phyloP scores from a whole-genome alignment of 805 yeast genomes.

The Starmerella floricola region DNA sequence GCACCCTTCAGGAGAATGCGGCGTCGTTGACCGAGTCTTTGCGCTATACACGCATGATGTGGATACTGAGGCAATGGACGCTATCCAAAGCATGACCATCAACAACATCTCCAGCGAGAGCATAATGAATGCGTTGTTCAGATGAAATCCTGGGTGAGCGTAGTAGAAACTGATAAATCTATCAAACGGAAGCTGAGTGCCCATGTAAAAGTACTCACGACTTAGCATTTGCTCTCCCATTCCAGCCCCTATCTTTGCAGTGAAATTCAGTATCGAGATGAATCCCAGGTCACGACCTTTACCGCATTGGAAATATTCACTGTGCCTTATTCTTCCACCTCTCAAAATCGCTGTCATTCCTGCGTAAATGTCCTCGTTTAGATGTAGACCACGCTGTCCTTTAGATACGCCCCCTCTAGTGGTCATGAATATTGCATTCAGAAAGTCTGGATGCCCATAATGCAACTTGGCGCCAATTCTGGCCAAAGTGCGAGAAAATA shows the following conservation, averaged over 20 bases:
- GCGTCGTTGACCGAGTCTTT: slow-evolving; percentile 48
- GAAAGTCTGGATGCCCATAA: slow-evolving; percentile 79
- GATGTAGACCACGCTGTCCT: slow-evolving; percentile 70
- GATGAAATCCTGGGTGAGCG: slow-evolving; percentile 79
- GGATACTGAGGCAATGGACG: slow-evolving; percentile 50
- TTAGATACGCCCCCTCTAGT: slow-evolving; percentile 81
- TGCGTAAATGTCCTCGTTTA: slow-evolving; percentile 78
- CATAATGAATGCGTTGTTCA: slow-evolving; percentile 64
- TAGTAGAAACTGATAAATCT: slow-evolving; percentile 68
- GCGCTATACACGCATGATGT: slow-evolving; percentile 50
- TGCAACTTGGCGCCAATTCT: slow-evolving; percentile 73
- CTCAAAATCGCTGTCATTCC: slow-evolving; percentile 69
- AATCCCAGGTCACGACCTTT: slow-evolving; percentile 79
- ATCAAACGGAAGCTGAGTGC: slow-evolving; percentile 65
- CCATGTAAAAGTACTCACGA: slow-evolving; percentile 66
- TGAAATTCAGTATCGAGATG: slow-evolving; percentile 69
- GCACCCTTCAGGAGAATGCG: slow-evolving; percentile 57
- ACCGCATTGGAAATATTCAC: slow-evolving; percentile 77
- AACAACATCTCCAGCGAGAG: slow-evolving; percentile 54
- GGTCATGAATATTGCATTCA: slow-evolving; percentile 63
- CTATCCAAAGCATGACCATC: slow-evolving; percentile 47
- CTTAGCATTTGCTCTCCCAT: slow-evolving; percentile 84
- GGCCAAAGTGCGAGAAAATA: slow-evolving; percentile 71
- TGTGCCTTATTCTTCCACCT: slow-evolving; percentile 75
- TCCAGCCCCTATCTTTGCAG: slow-evolving; percentile 78